Evolutionary conservation across 2,329 filamentous ascomycete genomes (phyloP).

Genomic region (Cercospora sp.): DNA sequence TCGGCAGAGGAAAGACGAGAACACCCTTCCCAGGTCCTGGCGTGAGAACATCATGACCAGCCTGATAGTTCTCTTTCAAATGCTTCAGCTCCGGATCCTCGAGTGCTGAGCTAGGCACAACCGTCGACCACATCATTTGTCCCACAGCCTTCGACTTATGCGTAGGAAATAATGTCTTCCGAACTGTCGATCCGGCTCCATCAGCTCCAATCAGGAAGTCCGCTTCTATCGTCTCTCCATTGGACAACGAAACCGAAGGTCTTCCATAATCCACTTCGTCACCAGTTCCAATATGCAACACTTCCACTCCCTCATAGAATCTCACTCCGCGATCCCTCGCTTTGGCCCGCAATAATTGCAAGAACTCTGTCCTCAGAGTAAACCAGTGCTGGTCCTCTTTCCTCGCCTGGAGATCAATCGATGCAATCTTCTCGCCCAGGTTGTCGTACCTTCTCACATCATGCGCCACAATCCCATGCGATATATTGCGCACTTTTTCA

Average conservation of each 20-base stretch:
- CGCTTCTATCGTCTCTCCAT: not conserved
- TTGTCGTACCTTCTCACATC: constrained; percentile 9
- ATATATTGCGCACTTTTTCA: constrained; percentile 7
- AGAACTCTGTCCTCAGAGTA: not conserved
- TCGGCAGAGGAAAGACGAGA: constrained; percentile 8
- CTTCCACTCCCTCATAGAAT: constrained; percentile 5
- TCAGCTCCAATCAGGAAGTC: constrained; percentile 18
- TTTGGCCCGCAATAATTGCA: constrained; percentile 1
- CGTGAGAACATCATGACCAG: not conserved
- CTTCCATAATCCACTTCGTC: not conserved
- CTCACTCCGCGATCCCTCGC: constrained; percentile 3
- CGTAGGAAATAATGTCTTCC: constrained; percentile 8
- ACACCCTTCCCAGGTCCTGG: constrained; percentile 3
- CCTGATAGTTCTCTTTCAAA: constrained; percentile 3
- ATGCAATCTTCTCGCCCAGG: constrained; percentile 6
- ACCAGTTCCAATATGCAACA: not conserved
- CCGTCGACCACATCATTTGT: constrained; percentile 6
- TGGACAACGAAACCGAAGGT: constrained; percentile 6
- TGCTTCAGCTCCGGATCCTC: constrained; percentile 5
- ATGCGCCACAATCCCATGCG: constrained; percentile 5
- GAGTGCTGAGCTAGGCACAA: not conserved
- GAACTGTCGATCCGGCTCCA: constrained; percentile 9
- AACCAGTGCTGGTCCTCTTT: constrained; percentile 3
- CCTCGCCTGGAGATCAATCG: constrained; percentile 6
- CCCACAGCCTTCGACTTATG: constrained; percentile 1